Conservation (phyloP, 805 yeast genomes). For the Lipomyces orientalis region DNA sequence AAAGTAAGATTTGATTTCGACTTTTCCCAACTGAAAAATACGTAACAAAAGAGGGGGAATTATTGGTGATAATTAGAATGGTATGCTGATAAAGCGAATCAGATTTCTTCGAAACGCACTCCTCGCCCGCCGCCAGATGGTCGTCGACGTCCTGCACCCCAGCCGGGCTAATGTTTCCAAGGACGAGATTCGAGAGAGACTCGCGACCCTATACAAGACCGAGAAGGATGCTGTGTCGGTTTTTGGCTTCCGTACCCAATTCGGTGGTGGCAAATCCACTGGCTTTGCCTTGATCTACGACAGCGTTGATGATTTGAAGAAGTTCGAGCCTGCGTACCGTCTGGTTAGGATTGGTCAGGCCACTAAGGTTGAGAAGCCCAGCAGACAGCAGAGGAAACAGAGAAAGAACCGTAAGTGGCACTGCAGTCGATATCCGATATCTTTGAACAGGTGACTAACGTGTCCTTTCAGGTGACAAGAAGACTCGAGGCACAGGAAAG, state of each 20-base stretch:
- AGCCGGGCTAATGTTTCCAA: slow-evolving; percentile 98
- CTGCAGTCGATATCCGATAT: background rate
- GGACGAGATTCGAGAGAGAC: slow-evolving; percentile 97
- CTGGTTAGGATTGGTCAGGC: slow-evolving; percentile 99
- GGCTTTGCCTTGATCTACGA: slow-evolving; percentile 99
- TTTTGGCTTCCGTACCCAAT: slow-evolving; percentile 99
- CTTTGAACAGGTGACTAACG: slow-evolving; percentile 2
- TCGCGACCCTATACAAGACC: slow-evolving; percentile 86
- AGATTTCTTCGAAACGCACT: slow-evolving; percentile 96
- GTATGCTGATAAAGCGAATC: slow-evolving; percentile 3
- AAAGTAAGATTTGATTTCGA: slow-evolving; percentile 53
- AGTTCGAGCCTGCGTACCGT: slow-evolving; percentile 99
- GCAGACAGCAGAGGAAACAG: slow-evolving; percentile 99
- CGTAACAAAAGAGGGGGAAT: background rate
- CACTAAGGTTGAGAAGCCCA: slow-evolving; percentile 92
- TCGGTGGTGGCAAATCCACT: slow-evolving; percentile 99
- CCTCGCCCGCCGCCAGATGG: slow-evolving; percentile 99
- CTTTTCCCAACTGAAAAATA: background rate
- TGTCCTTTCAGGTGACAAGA: slow-evolving; percentile 62
- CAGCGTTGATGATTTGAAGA: slow-evolving; percentile 96
- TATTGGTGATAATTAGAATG: background rate
- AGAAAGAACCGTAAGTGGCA: slow-evolving; percentile 83
- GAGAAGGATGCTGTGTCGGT: slow-evolving; percentile 95
- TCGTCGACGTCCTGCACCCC: slow-evolving; percentile 99
- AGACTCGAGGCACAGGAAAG: slow-evolving; percentile 98